Base-by-base conservation (phyloP, 768 basidiomycete genomes). In the Leccinum rimulosum region DNA sequence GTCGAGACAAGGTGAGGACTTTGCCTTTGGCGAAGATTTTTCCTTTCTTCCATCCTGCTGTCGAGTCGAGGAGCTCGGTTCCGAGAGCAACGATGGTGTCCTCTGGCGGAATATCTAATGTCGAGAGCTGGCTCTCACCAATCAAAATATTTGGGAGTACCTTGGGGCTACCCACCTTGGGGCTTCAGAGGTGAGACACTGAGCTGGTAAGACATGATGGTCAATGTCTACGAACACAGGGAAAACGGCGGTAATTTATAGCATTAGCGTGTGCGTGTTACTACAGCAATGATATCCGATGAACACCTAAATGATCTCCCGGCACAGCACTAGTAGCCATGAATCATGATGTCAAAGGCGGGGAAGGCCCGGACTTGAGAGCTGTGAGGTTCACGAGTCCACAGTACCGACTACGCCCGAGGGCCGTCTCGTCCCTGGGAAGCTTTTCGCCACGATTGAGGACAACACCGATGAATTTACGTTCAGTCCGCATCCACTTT, bases 391-490 rank as follows among this genome's bases (percentile, higher is more conserved):
- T 81, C 52, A 91, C 86, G 52, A 90, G 78, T 8, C 84, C 90
- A 73, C 91, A 95, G 73, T 84, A 85, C 55, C 97, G 84, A 75
- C 92, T 95, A 57, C 95, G 85, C 15, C 97, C 97, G 22, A 77
- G 75, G 2, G 71, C 68, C 1, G 76, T 72, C 69, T 92, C 89
- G 69, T 97, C 87, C 54, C 95, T 82, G 5, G 97, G 97, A 19
- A 99, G 82, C 60, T 80, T 84, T 68, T 99, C 95, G 33, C 91
- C 91, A 53, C 86, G 85, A 51, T 86, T 81, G 28, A 90, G 80
- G 8, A 92, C 93, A 35, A 99, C 80, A 30, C 97, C 97, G 50
- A 98, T 81, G 66, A 83, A 93, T 67, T 84, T 86, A 53, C 91
- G 84, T 65, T 90, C 85, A 52, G 84, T 82, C 30, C 85, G 80